Evolutionary conservation across 768 basidiomycete species (phyloP).

Genomic region (Mycena chlorophos): DNA sequence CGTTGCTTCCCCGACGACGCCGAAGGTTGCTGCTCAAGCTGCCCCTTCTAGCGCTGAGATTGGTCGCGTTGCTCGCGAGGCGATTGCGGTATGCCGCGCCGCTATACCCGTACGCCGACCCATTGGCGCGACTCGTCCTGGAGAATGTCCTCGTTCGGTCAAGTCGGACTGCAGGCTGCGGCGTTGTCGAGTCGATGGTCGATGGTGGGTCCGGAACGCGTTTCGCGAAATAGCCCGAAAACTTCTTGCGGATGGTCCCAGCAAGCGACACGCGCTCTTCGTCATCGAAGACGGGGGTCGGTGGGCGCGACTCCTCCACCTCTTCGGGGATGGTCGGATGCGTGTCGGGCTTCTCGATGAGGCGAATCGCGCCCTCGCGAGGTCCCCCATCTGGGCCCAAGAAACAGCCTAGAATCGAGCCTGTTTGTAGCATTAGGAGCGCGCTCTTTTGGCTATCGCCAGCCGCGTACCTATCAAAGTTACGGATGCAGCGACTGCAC

Average conservation of each 20-base stretch:
- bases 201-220: conserved; percentile 46
- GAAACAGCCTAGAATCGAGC: conserved; percentile 86
- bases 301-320: conserved; percentile 38
- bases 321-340: conserved; percentile 69
- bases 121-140: conserved; percentile 61
- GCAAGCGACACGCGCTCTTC: conserved; percentile 40
- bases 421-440: conserved; percentile 36
- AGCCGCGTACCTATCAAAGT: conserved; percentile 62
- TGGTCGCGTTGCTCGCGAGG: conserved; percentile 48
- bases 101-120: conserved; percentile 80
- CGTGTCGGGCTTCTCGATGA: conserved; percentile 70
- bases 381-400: conserved; percentile 90
- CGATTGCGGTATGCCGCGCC: conserved; percentile 57
- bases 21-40: conserved; percentile 57
- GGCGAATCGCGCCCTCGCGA: conserved; percentile 78
- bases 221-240: conserved; percentile 62
- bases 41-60: conserved; percentile 45
- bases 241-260: conserved; percentile 44
- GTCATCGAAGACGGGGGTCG: conserved; percentile 50
- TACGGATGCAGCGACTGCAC: conserved; percentile 71
- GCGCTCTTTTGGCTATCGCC: conserved; percentile 7
- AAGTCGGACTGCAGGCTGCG: conserved; percentile 44
- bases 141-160: conserved; percentile 53
- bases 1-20: conserved; percentile 51
- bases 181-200: conserved; percentile 30